phyloP scores from a whole-genome alignment of 129 eudicot species.

The Flaveria bidentis region DNA sequence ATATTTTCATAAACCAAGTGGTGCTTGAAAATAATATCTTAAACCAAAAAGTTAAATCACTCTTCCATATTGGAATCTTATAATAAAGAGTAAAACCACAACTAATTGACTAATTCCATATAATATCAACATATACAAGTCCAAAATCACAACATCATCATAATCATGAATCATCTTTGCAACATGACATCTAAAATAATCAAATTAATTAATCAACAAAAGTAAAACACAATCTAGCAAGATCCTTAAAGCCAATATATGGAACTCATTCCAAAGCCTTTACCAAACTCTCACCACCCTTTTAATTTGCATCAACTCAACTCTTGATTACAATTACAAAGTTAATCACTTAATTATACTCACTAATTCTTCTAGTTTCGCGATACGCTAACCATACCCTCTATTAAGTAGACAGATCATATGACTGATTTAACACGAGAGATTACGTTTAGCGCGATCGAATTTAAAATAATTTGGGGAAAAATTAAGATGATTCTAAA shows the following conservation, averaged over 20 bases:
- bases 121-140: not conserved
- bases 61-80: conserved; percentile 21
- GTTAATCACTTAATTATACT: not conserved
- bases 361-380: not conserved
- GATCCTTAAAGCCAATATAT: conserved; percentile 21
- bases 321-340: conserved; percentile 7
- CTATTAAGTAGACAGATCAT: too few species aligned
- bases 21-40: conserved; percentile 18
- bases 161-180: not conserved
- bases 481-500: conserved; percentile 69
- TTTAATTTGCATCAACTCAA: not conserved
- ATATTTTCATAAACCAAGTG: not conserved
- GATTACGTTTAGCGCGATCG: too few species aligned
- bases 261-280: conserved; percentile 39
- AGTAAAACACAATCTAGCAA: conserved; percentile 31
- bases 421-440: too few species aligned
- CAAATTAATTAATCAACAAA: conserved; percentile 17
- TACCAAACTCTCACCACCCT: conserved; percentile 24
- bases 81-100: not conserved
- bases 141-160: not conserved
- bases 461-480: conserved; percentile 3
- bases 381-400: too few species aligned
- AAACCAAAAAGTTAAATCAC: not conserved
- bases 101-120: conserved; percentile 18
- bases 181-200: conserved; percentile 11